These are phyloP conservation scores for Diaporthe citri DNA, from an alignment of 2,329 filamentous ascomycete species.

Conservation along the genomic window DNA sequence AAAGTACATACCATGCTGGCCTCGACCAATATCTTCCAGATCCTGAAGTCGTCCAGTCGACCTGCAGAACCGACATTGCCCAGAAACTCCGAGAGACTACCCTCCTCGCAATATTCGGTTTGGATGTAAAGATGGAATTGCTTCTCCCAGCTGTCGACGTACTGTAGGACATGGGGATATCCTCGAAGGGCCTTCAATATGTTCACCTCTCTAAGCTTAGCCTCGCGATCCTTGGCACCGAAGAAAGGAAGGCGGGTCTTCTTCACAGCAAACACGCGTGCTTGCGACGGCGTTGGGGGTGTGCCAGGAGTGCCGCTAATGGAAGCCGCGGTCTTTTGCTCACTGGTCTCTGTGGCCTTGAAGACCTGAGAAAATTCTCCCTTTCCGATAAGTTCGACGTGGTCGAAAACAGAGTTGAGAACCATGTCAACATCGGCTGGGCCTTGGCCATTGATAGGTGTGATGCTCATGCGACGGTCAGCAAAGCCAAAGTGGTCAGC, in stretches of 20 bases:
- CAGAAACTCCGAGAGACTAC: slow-evolving; percentile 88
- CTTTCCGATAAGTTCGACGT: slow-evolving; percentile 82
- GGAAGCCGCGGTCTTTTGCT: slow-evolving; percentile 49
- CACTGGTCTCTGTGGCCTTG: slow-evolving; percentile 68
- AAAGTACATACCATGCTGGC: slow-evolving; percentile 76
- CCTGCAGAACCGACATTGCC: slow-evolving; percentile 85
- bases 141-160: slow-evolving; percentile 89
- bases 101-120: slow-evolving; percentile 96
- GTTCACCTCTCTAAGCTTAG: slow-evolving; percentile 86
- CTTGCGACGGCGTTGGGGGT: slow-evolving; percentile 66
- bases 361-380: slow-evolving; percentile 97
- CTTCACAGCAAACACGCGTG: slow-evolving; percentile 89
- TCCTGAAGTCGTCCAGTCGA: slow-evolving; percentile 94
- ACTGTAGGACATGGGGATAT: slow-evolving; percentile 87
- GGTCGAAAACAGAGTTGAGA: slow-evolving; percentile 81
- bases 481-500: slow-evolving; percentile 69
- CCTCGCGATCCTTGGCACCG: slow-evolving; percentile 83
- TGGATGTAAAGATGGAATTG: slow-evolving; percentile 92
- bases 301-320: slow-evolving; percentile 63
- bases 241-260: slow-evolving; percentile 86
- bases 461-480: slow-evolving; percentile 71
- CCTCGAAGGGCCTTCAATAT: slow-evolving; percentile 82
- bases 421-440: slow-evolving; percentile 81
- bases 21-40: slow-evolving; percentile 97
- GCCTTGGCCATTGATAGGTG: slow-evolving; percentile 77